phyloP scores from a whole-genome alignment of 2,329 filamentous ascomycete species.

The Nannizzia gypsea region DNA sequence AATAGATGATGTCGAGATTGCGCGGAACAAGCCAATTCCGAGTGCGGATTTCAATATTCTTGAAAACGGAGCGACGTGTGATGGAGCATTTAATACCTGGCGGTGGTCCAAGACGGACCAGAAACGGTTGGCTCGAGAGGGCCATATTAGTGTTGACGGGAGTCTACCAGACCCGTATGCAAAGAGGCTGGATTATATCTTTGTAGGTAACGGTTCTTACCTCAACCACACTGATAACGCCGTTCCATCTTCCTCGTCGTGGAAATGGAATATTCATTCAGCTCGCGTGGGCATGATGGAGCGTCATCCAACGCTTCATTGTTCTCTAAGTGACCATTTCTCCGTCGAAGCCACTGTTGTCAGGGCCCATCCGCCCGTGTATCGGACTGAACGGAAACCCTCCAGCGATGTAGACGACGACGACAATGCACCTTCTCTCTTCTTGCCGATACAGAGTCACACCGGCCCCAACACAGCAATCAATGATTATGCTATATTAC shows the following conservation, averaged over 20 bases:
- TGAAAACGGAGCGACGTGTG: slow-evolving; percentile 78
- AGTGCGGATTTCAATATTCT: slow-evolving; percentile 64
- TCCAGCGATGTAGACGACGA: slow-evolving; percentile 11
- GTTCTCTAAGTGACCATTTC: slow-evolving; percentile 90
- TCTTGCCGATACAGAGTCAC: slow-evolving; percentile 15
- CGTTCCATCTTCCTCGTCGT: slow-evolving; percentile 18
- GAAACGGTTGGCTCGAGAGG: slow-evolving; percentile 54
- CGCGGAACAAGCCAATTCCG: slow-evolving; percentile 55
- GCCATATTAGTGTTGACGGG: slow-evolving; percentile 52
- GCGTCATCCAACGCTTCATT: slow-evolving; percentile 67
- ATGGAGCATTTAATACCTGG: slow-evolving; percentile 84
- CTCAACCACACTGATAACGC: background rate
- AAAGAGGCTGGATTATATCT: slow-evolving; percentile 92
- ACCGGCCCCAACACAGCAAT: background rate
- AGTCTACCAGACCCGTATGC: slow-evolving; percentile 58
- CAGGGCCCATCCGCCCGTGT: slow-evolving; percentile 22
- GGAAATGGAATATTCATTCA: slow-evolving; percentile 57
- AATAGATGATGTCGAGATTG: slow-evolving; percentile 53
- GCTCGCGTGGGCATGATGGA: slow-evolving; percentile 68
- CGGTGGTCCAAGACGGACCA: slow-evolving; percentile 65
- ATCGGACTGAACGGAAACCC: background rate
- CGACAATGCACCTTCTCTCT: slow-evolving; percentile 9
- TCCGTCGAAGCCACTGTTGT: slow-evolving; percentile 70
- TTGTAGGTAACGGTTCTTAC: slow-evolving; percentile 51
- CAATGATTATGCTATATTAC: slow-evolving; percentile 1